phyloP scores from a whole-genome alignment of 1,284 basidiomycete species.

The Moesziomyces globuligerus region DNA sequence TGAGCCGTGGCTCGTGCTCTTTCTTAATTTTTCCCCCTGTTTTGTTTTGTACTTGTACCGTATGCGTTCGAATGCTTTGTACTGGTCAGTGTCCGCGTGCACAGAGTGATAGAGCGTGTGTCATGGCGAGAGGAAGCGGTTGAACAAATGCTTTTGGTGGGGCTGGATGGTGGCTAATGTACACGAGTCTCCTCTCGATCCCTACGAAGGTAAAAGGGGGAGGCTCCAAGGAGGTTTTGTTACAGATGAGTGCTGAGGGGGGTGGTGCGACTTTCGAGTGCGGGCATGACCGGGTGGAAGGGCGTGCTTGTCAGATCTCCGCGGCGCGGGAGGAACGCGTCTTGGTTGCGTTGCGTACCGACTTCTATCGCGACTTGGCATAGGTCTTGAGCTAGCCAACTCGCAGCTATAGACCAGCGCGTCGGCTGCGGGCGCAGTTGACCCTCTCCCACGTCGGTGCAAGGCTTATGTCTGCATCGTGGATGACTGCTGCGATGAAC shows the following conservation, averaged over 20 bases:
- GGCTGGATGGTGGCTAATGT: constrained; percentile 14
- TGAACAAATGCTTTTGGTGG: constrained; percentile 4
- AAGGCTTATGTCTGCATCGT: neutral
- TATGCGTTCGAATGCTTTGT: constrained; percentile 1
- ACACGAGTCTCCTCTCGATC: constrained; percentile 6
- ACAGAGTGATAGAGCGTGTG: neutral
- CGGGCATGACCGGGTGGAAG: too few relatives aligned
- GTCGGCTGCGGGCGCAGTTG: too few relatives aligned
- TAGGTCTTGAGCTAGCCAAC: too few relatives aligned
- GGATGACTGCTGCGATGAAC: neutral
- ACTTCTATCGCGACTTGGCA: too few relatives aligned
- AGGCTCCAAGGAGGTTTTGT: constrained; percentile 5
- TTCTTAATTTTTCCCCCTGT: neutral
- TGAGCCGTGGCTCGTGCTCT: too few relatives aligned
- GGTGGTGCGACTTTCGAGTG: too few relatives aligned
- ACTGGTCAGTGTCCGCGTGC: too few relatives aligned
- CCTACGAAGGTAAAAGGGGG: neutral
- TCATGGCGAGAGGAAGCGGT: too few relatives aligned
- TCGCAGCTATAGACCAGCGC: neutral
- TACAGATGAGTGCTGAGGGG: constrained; percentile 2
- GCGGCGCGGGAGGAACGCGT: too few relatives aligned
- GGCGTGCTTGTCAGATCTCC: too few relatives aligned
- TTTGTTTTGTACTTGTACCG: constrained; percentile 14
- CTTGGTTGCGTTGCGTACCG: neutral
- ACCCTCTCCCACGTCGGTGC: neutral